Percentiles rank a stretch among this genome's conserved stretches.
Evolutionary conservation across 345 rosid species (phyloP).

Genomic region (Theobroma cacao): DNA sequence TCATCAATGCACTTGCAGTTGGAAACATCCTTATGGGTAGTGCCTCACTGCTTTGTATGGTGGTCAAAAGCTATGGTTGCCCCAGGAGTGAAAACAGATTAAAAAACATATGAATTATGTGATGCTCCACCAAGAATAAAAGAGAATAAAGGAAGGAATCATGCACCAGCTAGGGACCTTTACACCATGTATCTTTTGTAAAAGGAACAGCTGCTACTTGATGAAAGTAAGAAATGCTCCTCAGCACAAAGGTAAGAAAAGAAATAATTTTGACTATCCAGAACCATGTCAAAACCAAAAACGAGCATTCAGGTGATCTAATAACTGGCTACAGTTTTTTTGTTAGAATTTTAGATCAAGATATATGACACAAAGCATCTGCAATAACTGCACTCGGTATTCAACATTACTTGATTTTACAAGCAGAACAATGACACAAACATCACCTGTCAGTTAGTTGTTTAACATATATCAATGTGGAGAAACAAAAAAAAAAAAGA

Average conservation of each 20-base stretch:
- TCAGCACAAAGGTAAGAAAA: not conserved
- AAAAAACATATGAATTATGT: not conserved
- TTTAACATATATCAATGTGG: not conserved
- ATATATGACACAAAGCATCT: not conserved
- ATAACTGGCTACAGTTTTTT: not conserved
- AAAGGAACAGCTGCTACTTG: not conserved
- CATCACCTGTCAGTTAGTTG: not conserved
- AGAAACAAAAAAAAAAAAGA: too few species aligned
- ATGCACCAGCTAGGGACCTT: not conserved
- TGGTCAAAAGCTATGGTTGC: not conserved
- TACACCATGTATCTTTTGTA: not conserved
- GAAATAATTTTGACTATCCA: not conserved
- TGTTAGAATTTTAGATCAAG: not conserved
- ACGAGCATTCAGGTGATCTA: not conserved
- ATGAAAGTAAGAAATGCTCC: not conserved
- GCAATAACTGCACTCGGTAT: not conserved
- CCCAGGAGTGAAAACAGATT: not conserved
- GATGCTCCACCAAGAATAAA: conserved; percentile 9
- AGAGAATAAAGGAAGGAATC: not conserved
- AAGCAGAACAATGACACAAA: not conserved
- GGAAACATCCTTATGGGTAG: not conserved
- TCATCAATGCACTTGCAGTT: not conserved
- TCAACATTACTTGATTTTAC: not conserved
- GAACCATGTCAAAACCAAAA: not conserved
- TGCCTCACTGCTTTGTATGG: not conserved